Evolutionary conservation across 306 rosid species (phyloP), one percentile per base, ranked within the genome.

Genomic region (Trifolium fragiferum): DNA sequence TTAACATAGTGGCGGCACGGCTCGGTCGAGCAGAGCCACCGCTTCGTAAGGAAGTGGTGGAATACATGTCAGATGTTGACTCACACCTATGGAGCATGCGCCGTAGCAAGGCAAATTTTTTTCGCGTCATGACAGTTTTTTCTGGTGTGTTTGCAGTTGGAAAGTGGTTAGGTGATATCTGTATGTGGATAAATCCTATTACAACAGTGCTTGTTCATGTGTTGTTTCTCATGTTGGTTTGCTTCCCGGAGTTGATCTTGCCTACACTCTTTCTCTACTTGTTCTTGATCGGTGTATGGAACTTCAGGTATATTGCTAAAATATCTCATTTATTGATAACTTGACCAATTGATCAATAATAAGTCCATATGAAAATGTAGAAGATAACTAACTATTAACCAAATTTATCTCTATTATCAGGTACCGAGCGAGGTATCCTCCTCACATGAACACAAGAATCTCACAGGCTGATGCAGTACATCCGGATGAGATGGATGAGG

Each of bases 31-130:
- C 86, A 4, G 86, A 83, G 60, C 87, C 87, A 2, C 87, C 87
- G 11, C 84, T 83, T 21, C 78, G 87, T 0, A 83, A 83, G 76
- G 87, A 83, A 54, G 87, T 83, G 50, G 84, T 83, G 21, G 84
- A 80, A 19, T 83, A 79, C 76, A 83, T 83, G 84, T 80, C 81
- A 10, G 87, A 83, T 32, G 87, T 83, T 63, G 87, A 80, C 51
- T 83, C 87, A 8, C 84, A 83, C 35, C 76, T 80, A 4, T 83
- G 87, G 87, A 79, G 87, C 73, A 83, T 83, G 84, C 76, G 82
- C 1, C 53, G 84, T 51, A 83, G 84, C 76, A 83, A 83, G 75
- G 87, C 84, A 0, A 83, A 83, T 51, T 83, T 79, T 69, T 79
- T 79, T 66, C 33, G 87, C 38, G 51, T 83, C 11, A 79, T 80